A percentile compares a stretch with the other conserved stretches of the same genome.
Conservation (phyloP, 768 basidiomycete species). For the Termitomyces sp. region DNA sequence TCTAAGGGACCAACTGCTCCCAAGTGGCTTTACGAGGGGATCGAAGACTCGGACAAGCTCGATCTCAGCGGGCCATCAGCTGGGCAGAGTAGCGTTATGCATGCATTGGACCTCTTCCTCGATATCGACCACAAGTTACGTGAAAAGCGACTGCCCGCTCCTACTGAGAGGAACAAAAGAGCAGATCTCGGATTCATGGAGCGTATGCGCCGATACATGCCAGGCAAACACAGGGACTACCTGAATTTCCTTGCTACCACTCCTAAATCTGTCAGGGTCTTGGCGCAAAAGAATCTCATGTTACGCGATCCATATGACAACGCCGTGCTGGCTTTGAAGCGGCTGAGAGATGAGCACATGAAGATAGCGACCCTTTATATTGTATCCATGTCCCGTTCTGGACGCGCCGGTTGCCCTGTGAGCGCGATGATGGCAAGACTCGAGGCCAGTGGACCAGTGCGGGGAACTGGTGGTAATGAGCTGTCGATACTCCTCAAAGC, state of each 20-base stretch:
- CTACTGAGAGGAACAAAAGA: conserved; percentile 61
- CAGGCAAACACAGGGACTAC: conserved; percentile 84
- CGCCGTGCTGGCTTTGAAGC: conserved; percentile 75
- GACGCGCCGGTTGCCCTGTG: conserved; percentile 45
- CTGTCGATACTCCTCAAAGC: conserved; percentile 81
- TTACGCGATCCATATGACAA: conserved; percentile 76
- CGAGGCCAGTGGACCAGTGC: conserved; percentile 46
- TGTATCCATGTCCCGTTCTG: conserved; percentile 74
- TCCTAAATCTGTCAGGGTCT: conserved; percentile 58
- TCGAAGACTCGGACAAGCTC: conserved; percentile 51
- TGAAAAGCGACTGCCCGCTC: conserved; percentile 60
- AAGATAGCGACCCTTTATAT: conserved; percentile 85
- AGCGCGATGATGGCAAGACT: conserved; percentile 51
- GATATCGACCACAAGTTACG: conserved; percentile 86
- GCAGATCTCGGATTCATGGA: conserved; percentile 84
- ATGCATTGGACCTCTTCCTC: conserved; percentile 79
- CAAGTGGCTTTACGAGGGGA: conserved; percentile 79
- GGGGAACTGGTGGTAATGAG: conserved; percentile 90
- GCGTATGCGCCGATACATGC: conserved; percentile 95
- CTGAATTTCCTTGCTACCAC: conserved; percentile 60
- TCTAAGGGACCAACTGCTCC: conserved; percentile 46
- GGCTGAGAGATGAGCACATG: conserved; percentile 85
- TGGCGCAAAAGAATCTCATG: conserved; percentile 52
- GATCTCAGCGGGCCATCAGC: conserved; percentile 87
- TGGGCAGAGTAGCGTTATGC: conserved; percentile 92